These are phyloP conservation scores for Hypomontagnella submonticulosa DNA, from an alignment of 495 filamentous ascomycete genomes.

Conservation along the genomic window DNA sequence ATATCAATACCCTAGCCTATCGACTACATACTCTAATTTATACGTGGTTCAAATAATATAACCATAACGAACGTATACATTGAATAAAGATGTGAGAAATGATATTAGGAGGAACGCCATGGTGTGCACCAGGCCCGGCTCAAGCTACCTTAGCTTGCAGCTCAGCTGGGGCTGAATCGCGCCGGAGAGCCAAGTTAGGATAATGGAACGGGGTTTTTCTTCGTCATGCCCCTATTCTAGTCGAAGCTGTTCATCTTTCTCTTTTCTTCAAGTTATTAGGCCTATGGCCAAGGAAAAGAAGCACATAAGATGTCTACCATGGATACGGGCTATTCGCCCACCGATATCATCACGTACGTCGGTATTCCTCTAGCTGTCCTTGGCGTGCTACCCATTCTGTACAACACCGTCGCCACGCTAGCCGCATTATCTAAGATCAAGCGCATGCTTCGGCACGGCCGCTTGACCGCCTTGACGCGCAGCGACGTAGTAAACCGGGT, in stretches of 20 bases:
- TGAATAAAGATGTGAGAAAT: neutral
- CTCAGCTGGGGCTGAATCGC: constrained; percentile 37
- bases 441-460: constrained; percentile 63
- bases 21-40: no score
- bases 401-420: constrained; percentile 66
- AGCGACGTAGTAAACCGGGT: constrained; percentile 71
- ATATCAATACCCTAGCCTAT: no score
- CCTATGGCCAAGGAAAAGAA: neutral
- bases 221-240: neutral
- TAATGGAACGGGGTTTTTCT: neutral
- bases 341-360: constrained; percentile 63
- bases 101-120: constrained; percentile 7
- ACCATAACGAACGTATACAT: no score
- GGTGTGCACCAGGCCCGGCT: constrained; percentile 12
- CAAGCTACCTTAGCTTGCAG: constrained; percentile 17
- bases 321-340: constrained; percentile 45
- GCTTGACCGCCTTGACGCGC: constrained; percentile 66
- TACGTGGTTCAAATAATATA: no score
- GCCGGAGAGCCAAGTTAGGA: neutral
- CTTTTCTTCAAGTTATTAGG: neutral
- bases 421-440: constrained; percentile 66
- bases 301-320: constrained; percentile 29
- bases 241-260: neutral
- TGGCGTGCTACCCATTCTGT: constrained; percentile 74
- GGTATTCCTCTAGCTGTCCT: constrained; percentile 73